Evolutionary conservation across 495 filamentous ascomycete genomes (phyloP), one percentile per base, ranked within the genome.

Genomic region (Neurospora africana): DNA sequence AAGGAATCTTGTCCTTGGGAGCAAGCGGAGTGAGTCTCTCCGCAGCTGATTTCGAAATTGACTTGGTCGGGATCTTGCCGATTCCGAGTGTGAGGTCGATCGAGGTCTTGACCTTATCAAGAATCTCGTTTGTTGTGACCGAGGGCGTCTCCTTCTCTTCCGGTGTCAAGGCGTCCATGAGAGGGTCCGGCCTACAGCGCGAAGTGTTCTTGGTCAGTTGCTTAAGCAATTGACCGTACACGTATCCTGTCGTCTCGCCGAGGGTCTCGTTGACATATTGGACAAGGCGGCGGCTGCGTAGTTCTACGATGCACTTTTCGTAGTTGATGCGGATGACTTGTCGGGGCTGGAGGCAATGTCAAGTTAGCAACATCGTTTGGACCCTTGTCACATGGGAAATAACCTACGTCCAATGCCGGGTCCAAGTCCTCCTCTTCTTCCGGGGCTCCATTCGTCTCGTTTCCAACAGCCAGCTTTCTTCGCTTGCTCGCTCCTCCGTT

Each of bases 301-400:
- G 86, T 21, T 91, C 85, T 17, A 98, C 92, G 5, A 89, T 85
- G 61, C 93, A 90, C 77, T 94, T 97, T 41, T 92, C 91, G 77
- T 93, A 91, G 79, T 97, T 97, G 33, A 98, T 84, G 37, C 92
- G 89, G 65, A 98, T 83, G 27, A 92, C 87, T 69, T 93, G 80
- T 69, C 90, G 77, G 5, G 78, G 79, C 84, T 87, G 69, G 23
- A 69, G 19, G 11, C 72, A 53, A 33, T 7, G 74, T 19, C 27
- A 65, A 65, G 27, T 82, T 72, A 83, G 82, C 17, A 77, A 71
- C 19, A 15, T n/a, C 30, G 6, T 11, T n/a, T 13, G 9, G 2
- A 35, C 38, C 9, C 4, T 10, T 30, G n/a, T 39, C 17, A 21
- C 44, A 21, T 44, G 3, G 11, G 33, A 47, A 47, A 70, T 58